A percentile compares a stretch with the other conserved stretches of the same genome.
Conservation (phyloP, 192 early-diverging fungal genomes). For the Podila verticillata region DNA sequence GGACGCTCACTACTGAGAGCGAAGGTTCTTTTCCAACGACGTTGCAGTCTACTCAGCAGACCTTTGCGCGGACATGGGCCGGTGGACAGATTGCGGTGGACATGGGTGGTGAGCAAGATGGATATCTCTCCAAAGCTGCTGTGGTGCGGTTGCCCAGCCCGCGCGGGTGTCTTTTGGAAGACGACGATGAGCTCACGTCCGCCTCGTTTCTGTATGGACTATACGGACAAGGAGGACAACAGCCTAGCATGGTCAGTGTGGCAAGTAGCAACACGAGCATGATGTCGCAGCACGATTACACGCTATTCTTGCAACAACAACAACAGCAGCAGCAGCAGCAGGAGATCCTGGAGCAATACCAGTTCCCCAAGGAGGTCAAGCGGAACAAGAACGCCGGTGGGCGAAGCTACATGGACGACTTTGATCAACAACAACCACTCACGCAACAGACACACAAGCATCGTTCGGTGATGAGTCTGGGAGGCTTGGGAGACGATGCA, state of each 20-base stretch:
- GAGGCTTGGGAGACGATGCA: not conserved
- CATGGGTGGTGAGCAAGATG: not conserved
- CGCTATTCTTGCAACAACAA: no score
- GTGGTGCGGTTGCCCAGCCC: slow-evolving; percentile 24
- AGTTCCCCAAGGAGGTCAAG: not conserved
- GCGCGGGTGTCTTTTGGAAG: slow-evolving; percentile 27
- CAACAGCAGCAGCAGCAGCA: not conserved
- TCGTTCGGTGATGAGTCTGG: not conserved
- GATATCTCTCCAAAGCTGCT: not conserved
- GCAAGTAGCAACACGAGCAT: no score
- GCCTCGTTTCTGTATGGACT: no score
- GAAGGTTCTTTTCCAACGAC: not conserved
- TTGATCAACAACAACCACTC: not conserved
- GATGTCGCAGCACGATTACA: no score
- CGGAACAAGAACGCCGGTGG: not conserved
- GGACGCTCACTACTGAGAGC: not conserved
- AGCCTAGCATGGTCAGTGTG: no score
- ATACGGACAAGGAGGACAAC: no score
- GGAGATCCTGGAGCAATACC: no score
- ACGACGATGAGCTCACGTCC: not conserved
- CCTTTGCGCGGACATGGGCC: slow-evolving; percentile 6
- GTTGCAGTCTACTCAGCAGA: not conserved
- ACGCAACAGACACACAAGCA: not conserved
- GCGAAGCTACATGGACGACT: not conserved
- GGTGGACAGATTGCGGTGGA: slow-evolving; percentile 8